Conservation (phyloP, 768 basidiomycete species). For the Phylloporus scabripes region DNA sequence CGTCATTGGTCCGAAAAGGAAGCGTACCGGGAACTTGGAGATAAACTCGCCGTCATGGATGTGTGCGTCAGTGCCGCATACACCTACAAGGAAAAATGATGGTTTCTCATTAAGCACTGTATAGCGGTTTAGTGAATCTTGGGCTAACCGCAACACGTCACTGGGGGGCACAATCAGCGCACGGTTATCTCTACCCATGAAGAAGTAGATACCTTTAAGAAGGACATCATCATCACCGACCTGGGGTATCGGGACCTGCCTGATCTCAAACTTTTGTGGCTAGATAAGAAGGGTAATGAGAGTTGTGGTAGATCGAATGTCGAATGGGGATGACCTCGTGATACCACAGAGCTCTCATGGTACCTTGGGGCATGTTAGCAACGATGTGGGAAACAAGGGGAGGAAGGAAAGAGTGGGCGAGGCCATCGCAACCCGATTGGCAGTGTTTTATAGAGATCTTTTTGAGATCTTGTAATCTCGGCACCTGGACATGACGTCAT, state of each 20-base stretch:
- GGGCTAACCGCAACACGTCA: constrained; percentile 39
- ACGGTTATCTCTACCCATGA: not conserved
- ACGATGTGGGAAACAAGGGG: not conserved
- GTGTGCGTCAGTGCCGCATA: constrained; percentile 60
- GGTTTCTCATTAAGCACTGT: not conserved
- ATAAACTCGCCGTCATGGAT: constrained; percentile 65
- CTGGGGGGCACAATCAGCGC: constrained; percentile 21
- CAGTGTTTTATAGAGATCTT: constrained; percentile 17
- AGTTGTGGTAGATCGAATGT: not conserved
- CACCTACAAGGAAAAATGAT: constrained; percentile 31
- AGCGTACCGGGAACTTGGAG: constrained; percentile 48
- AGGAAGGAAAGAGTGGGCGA: not conserved
- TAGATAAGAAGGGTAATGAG: constrained; percentile 27
- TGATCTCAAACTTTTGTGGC: constrained; percentile 64
- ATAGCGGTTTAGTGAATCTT: not conserved
- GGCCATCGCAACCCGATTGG: not conserved
- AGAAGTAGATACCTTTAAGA: constrained; percentile 51
- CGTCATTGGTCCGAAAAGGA: constrained; percentile 12
- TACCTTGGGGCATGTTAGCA: constrained; percentile 47
- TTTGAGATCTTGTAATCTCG: not conserved
- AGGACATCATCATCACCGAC: constrained; percentile 67
- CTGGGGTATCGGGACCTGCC: constrained; percentile 60
- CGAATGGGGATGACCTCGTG: constrained; percentile 41
- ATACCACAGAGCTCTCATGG: constrained; percentile 76
- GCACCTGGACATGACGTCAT: constrained; percentile 27